Base-by-base conservation (phyloP, 1,139 yeast species). In the Sugiyamaella grinbergsii region DNA sequence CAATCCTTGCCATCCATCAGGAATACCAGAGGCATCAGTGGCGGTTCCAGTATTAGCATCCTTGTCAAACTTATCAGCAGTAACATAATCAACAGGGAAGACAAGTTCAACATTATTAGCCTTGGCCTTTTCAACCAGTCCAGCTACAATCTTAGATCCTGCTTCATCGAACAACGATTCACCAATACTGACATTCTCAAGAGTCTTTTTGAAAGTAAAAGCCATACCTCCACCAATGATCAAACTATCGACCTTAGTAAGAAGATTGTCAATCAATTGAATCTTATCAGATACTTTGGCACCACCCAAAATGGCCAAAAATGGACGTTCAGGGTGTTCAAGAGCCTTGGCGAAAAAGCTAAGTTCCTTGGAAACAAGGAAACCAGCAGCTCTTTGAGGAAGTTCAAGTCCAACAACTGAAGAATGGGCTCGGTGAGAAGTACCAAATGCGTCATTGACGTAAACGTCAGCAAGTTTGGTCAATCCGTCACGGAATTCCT, bases 161-260 rank as follows among this genome's bases (percentile, higher is more conserved):
- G 82, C 96, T 68, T 81, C 86, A 71, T 91, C 98, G 74, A 70
- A 91, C 67, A 91, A 79, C 41, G 98, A 91, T 72, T 82, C 76
- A 71, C 98, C 98, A 66, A 93, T 93, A 57, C 65, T 72, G 77
- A 87, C 83, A 71, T 81, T 80, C 72, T 88, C 86, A 63, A 89
- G 73, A 54, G 91, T 85, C 81, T 93, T 91, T 80, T 87, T 88
- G 81, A 91, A 91, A 67, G 98, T 91, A 83, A 90, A 91, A 55
- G 98, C 91, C 98, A 91, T 91, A 77, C 98, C 98, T 77, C 98
- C 98, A 71, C 98, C 97, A 66, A 91, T 84, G 74, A 91, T 88
- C 72, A 91, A 79, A 59, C 83, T 74, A 74, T 93, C 84, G 66
- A 91, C 97, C 82, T 91, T 93, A 78, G 91, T 90, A 69, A 91